Percentiles rank a stretch among this genome's conserved stretches.
Conservation (phyloP, 495 filamentous ascomycete genomes). For the Amphirosellinia nigrospora region DNA sequence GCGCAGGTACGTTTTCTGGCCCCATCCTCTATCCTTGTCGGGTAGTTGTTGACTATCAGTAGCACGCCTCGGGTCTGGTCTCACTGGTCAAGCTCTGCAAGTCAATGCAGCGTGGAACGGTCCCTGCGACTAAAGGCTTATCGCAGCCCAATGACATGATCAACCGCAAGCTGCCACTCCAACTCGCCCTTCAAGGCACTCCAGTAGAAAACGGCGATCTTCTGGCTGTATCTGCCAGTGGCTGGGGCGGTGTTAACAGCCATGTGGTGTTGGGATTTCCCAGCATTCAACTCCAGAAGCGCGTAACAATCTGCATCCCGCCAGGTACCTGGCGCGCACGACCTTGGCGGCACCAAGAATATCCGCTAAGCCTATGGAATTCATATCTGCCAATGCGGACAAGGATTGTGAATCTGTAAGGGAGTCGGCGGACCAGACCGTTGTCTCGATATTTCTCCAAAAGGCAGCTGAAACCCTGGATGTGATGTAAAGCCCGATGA, state of each 20-base stretch:
- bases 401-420: background rate
- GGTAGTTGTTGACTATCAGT: background rate
- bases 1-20: background rate
- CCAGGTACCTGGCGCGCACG: background rate
- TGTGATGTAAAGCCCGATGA: background rate
- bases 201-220: background rate
- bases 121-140: background rate
- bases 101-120: background rate
- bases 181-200: background rate
- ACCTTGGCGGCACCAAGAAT: background rate
- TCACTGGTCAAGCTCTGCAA: slow-evolving; percentile 12
- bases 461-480: background rate
- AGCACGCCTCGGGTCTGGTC: slow-evolving; percentile 2
- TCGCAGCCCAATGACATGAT: slow-evolving; percentile 7
- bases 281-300: background rate
- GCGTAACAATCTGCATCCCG: background rate
- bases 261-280: slow-evolving; percentile 1
- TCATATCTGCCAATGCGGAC: too few relatives aligned
- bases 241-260: slow-evolving; percentile 2
- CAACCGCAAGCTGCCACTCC: background rate
- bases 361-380: background rate
- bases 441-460: background rate
- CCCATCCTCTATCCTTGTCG: background rate
- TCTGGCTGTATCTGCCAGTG: background rate
- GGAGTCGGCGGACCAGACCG: background rate